Conservation (phyloP, 345 rosid species). For the Salix dunnii region DNA sequence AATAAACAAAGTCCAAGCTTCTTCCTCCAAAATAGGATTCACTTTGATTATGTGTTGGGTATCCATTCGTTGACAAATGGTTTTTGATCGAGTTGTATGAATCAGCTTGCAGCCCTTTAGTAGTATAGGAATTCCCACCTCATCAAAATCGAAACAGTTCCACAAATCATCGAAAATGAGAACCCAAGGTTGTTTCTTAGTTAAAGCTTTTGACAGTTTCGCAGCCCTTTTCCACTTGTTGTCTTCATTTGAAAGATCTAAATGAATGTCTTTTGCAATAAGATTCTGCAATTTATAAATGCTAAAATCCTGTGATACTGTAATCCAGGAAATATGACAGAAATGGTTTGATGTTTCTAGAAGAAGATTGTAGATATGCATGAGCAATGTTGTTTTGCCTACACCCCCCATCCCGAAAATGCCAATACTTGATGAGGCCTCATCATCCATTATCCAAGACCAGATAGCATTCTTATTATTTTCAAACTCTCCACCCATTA, state of each 20-base stretch:
- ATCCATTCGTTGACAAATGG: too few species aligned
- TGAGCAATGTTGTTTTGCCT: conserved; percentile 19
- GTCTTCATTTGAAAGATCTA: background rate
- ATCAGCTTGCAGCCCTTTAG: background rate
- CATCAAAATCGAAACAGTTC: background rate
- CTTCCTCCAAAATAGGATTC: too few species aligned
- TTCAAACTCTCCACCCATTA: too few species aligned
- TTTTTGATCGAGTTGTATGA: too few species aligned
- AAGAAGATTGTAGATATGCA: conserved; percentile 13
- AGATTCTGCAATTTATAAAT: background rate
- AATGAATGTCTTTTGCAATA: background rate
- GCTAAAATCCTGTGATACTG: background rate
- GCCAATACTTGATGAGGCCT: too few species aligned
- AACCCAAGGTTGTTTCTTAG: background rate
- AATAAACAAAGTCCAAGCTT: too few species aligned
- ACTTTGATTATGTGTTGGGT: too few species aligned
- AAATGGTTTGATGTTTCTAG: background rate
- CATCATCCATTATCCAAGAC: too few species aligned
- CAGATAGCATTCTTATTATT: too few species aligned
- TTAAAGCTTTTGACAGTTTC: background rate
- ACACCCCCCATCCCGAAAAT: background rate
- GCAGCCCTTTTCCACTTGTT: conserved; percentile 8
- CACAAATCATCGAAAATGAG: conserved; percentile 15
- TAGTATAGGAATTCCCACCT: conserved; percentile 14
- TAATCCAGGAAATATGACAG: conserved; percentile 13